Evolutionary conservation across 2,329 filamentous ascomycete species (phyloP).

Genomic region (Penicillium palitans): DNA sequence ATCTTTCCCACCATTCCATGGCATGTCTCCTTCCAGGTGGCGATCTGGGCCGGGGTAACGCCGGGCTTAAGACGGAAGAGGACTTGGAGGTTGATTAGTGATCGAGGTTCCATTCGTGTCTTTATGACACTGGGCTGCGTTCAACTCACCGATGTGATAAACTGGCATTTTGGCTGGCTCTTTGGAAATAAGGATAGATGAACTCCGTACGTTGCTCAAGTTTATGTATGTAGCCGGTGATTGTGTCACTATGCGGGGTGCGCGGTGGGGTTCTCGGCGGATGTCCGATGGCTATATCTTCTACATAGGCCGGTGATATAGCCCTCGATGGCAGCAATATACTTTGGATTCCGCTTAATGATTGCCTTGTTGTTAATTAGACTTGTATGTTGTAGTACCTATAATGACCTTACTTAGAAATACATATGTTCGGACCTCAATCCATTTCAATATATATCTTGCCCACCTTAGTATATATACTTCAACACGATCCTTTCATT

Average conservation of each 20-base stretch:
- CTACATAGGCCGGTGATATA: too few relatives aligned
- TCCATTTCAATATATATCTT: too few relatives aligned
- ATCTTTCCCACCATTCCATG: conserved; percentile 46
- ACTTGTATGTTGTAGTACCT: too few relatives aligned
- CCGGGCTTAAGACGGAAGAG: conserved; percentile 47
- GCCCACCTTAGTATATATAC: too few relatives aligned
- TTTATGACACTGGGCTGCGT: neutral
- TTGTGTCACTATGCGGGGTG: neutral
- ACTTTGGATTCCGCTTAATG: too few relatives aligned
- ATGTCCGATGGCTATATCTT: conserved; percentile 4
- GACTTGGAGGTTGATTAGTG: conserved; percentile 29
- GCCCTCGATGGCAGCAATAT: too few relatives aligned
- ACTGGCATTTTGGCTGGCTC: conserved; percentile 35
- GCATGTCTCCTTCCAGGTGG: conserved; percentile 32
- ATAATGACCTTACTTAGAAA: too few relatives aligned
- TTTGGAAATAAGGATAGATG: neutral
- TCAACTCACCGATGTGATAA: conserved; percentile 42
- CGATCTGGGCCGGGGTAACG: conserved; percentile 36
- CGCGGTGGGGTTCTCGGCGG: conserved; percentile 1
- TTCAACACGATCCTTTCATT: too few relatives aligned
- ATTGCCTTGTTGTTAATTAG: too few relatives aligned
- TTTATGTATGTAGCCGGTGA: neutral
- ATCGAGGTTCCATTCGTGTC: neutral
- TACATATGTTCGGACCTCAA: too few relatives aligned
- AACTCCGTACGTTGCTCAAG: neutral